Evolutionary conservation across 306 rosid genomes (phyloP), one percentile per base, ranked within the genome.

Genomic region (Echinosophora koreensis): DNA sequence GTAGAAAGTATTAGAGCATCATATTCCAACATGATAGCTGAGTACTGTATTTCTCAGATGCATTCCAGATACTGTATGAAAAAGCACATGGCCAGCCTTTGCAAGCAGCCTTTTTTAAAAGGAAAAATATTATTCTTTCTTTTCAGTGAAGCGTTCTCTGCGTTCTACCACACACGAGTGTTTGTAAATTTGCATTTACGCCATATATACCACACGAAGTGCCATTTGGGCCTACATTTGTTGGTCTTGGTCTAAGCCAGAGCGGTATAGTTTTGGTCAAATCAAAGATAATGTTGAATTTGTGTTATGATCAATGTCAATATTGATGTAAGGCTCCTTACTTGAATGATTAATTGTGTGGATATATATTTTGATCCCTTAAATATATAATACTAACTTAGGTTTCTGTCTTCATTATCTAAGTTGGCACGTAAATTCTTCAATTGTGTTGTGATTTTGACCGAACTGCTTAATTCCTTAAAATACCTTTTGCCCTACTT

Each of bases 71-170:
- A 15, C 37, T 76, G 69, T 14, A 62, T 61, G 50, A 42, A 46
- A 75, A 60, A 54, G 46, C 81, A 66, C 84, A 81, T 74, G 59
- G 77, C 77, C 67, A 75, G 71, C 67, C 60, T 68, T 61, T 27
- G 39, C 47, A 80, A 55, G 4, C 39, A 70, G 0, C 28, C 8
- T n/a, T 72, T 42, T 17, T 15, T 2, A 28, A 71, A 63, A 30
- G 44, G 2, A 55, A 77, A 54, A 77, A 54, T 57, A 1, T 12
- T 62, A 17, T 70, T 42, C 67, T 12, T 58, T 69, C 55, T 66
- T 42, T 73, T 18, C 8, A 15, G 9, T 54, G 35, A 57, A 64
- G 52, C 52, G n/a, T n/a, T n/a, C n/a, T n/a, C n/a, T n/a, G n/a
- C n/a, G 18, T 14, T 58, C 30, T 34, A 46, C 68, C 60, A 55